phyloP scores from a whole-genome alignment of 2,329 filamentous ascomycete species.

The Beauveria pseudobassiana region DNA sequence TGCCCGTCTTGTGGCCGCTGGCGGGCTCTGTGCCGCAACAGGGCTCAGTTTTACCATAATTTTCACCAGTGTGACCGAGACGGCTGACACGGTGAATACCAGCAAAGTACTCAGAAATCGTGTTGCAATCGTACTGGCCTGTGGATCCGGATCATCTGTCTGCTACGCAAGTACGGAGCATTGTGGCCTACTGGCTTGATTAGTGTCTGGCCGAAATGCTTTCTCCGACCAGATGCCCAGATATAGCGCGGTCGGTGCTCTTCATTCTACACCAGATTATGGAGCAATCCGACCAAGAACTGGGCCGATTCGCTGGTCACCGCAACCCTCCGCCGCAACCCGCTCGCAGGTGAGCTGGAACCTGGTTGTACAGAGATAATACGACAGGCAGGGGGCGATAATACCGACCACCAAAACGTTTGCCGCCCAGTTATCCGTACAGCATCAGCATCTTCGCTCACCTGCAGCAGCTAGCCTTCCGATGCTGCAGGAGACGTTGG shows the following conservation, averaged over 20 bases:
- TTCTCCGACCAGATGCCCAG: slow-evolving; percentile 6
- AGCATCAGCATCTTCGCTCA: background rate
- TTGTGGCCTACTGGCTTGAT: background rate
- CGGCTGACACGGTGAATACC: background rate
- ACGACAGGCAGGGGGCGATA: background rate
- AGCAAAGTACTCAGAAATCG: background rate
- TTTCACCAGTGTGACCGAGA: background rate
- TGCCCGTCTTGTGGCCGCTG: background rate
- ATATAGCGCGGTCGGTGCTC: slow-evolving; percentile 1
- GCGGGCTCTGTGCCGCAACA: background rate
- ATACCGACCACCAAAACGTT: background rate
- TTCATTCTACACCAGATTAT: background rate
- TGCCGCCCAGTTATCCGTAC: background rate
- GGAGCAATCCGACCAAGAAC: slow-evolving; percentile 2
- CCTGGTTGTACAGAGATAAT: background rate
- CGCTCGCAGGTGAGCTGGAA: background rate
- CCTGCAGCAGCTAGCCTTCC: background rate
- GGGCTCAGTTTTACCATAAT: background rate
- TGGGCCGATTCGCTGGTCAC: slow-evolving; percentile 6
- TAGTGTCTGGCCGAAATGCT: background rate
- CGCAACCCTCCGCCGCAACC: background rate
- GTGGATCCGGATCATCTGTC: slow-evolving; percentile 4
- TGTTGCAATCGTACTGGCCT: background rate
- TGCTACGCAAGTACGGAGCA: background rate
- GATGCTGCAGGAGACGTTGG: slow-evolving; percentile 5